Percentiles rank a stretch among this genome's conserved stretches.
These are phyloP conservation scores for Asterophora parasitica DNA, from an alignment of 768 basidiomycete genomes.

Conservation along the genomic window DNA sequence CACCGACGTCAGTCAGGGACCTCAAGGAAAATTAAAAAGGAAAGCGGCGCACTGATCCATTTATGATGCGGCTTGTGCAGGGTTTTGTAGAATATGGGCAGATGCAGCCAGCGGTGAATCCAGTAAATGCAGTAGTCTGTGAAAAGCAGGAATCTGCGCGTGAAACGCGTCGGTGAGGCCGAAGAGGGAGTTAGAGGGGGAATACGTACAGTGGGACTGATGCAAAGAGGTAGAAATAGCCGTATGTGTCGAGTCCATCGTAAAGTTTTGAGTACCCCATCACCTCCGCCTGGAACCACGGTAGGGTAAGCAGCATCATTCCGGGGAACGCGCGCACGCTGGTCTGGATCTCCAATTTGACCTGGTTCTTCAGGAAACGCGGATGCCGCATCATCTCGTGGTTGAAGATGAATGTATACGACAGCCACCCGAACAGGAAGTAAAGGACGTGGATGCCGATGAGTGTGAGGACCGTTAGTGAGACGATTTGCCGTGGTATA, in stretches of 20 bases:
- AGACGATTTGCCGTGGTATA: constrained; percentile 71
- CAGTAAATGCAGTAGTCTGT: constrained; percentile 96
- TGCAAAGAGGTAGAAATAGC: constrained; percentile 65
- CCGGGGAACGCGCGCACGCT: constrained; percentile 75
- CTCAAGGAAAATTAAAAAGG: not conserved
- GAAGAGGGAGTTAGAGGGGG: not conserved
- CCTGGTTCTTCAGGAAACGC: constrained; percentile 86
- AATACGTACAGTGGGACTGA: constrained; percentile 61
- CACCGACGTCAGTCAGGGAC: constrained; percentile 1
- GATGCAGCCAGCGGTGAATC: constrained; percentile 89
- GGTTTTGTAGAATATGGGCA: constrained; percentile 81
- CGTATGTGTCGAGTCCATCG: constrained; percentile 73
- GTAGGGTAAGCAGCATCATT: constrained; percentile 82
- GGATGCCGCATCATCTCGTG: constrained; percentile 95
- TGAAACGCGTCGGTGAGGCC: not conserved
- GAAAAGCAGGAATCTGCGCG: constrained; percentile 65
- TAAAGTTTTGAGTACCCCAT: constrained; percentile 81
- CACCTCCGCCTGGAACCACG: constrained; percentile 93
- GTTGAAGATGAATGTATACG: constrained; percentile 87
- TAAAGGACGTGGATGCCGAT: constrained; percentile 84
- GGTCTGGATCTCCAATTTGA: constrained; percentile 69
- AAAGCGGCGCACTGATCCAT: constrained; percentile 77
- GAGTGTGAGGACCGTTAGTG: constrained; percentile 66
- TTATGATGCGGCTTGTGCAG: constrained; percentile 98
- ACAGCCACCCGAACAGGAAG: constrained; percentile 81